These are phyloP conservation scores for Salix dunnii DNA, from an alignment of 345 rosid genomes.

Conservation along the genomic window DNA sequence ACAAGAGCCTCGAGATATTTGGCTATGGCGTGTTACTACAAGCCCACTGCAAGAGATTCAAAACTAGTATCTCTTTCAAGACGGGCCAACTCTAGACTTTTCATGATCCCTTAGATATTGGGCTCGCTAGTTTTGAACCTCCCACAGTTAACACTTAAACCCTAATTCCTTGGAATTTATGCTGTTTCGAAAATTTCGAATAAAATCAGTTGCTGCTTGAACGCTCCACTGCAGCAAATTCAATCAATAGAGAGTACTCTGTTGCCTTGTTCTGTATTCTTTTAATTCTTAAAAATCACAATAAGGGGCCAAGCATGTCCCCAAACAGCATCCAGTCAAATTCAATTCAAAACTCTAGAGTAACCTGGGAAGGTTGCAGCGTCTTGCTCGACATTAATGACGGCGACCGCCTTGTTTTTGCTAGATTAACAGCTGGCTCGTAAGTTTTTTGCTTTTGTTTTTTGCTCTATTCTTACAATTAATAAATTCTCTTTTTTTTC, in stretches of 20 bases:
- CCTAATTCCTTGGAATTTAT: not conserved
- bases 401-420: constrained; percentile 93
- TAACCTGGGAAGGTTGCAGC: constrained; percentile 86
- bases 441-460: constrained; percentile 26
- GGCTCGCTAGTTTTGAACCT: not conserved
- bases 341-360: constrained; percentile 39
- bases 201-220: not conserved
- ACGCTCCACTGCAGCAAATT: not conserved
- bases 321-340: not conserved
- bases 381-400: constrained; percentile 92
- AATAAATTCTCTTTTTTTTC: not conserved
- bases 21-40: no score
- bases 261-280: not conserved
- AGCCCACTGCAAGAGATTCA: not conserved
- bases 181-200: not conserved
- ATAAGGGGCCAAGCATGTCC: constrained; percentile 15
- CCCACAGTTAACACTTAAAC: not conserved
- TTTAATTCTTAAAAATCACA: not conserved
- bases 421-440: constrained; percentile 81
- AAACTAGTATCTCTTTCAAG: not conserved
- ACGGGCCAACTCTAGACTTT: not conserved
- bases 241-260: not conserved
- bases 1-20: no score
- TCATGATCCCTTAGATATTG: not conserved
- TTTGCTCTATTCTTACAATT: not conserved